Conservation (phyloP, 129 eudicot genomes). For the Oenanthe sinensis region DNA sequence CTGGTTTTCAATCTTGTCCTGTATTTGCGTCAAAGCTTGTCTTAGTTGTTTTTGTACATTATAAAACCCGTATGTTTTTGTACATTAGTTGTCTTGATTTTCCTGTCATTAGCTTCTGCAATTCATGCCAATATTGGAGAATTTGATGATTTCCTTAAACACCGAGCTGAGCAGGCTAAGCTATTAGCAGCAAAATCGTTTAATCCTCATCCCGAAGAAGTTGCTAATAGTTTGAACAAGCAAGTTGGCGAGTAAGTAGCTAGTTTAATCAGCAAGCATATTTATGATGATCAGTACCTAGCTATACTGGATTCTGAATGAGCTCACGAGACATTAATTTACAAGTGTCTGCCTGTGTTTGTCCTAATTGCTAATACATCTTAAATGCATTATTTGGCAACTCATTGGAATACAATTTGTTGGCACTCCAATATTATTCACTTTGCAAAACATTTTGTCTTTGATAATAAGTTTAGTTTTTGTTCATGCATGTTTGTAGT, state of each 20-base stretch:
- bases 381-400: background rate
- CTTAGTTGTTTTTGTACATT: background rate
- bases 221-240: conserved; percentile 25
- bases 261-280: background rate
- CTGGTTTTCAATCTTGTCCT: background rate
- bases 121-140: conserved; percentile 13
- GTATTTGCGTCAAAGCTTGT: background rate
- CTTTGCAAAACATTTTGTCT: background rate
- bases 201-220: conserved; percentile 32
- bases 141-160: conserved; percentile 25
- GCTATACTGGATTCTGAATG: background rate
- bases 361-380: background rate
- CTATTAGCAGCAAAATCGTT: conserved; percentile 21
- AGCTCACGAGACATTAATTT: background rate
- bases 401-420: background rate
- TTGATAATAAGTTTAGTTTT: background rate
- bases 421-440: background rate
- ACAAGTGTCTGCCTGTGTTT: too few relatives aligned
- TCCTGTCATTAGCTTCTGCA: conserved; percentile 22
- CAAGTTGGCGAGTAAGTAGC: conserved; percentile 31
- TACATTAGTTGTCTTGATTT: conserved; percentile 10
- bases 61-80: background rate
- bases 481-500: background rate
- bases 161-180: conserved; percentile 28
- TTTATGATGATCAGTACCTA: background rate